Evolutionary conservation across 495 filamentous ascomycete genomes (phyloP).

Genomic region (Xylaria castorea): DNA sequence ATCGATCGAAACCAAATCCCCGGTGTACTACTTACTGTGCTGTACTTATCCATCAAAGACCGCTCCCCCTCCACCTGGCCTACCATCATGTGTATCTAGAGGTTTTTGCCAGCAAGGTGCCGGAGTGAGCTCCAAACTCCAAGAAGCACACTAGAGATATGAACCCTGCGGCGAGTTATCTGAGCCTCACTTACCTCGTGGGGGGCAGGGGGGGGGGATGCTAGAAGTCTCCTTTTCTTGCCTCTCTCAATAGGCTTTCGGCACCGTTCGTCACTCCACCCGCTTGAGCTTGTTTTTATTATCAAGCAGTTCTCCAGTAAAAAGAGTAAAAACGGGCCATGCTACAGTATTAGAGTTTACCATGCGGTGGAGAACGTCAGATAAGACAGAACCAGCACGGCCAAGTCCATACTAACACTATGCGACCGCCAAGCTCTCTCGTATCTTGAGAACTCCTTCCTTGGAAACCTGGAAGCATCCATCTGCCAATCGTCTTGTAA

Average conservation of each 20-base stretch:
- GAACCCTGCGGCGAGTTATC: neutral
- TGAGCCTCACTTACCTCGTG: neutral
- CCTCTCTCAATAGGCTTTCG: neutral
- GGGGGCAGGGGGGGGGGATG: neutral
- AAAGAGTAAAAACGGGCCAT: neutral
- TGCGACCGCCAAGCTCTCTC: constrained; percentile 13
- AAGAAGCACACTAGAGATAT: neutral
- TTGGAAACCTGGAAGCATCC: constrained; percentile 10
- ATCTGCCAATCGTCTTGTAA: constrained; percentile 20
- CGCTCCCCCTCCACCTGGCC: neutral
- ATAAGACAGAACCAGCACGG: constrained; percentile 20
- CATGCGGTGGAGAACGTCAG: constrained; percentile 17
- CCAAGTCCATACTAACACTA: neutral
- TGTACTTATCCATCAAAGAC: neutral
- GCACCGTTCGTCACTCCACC: constrained; percentile 5
- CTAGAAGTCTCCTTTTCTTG: neutral
- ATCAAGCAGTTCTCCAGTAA: neutral
- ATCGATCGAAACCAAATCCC: neutral
- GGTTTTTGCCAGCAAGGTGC: neutral
- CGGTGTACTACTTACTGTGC: constrained; percentile 2
- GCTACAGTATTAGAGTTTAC: neutral
- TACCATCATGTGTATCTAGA: neutral
- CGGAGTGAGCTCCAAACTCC: neutral
- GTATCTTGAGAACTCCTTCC: constrained; percentile 6
- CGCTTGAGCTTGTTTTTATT: neutral